Conservation (phyloP, 495 filamentous ascomycete genomes). For the Chaetomium cochliodes region DNA sequence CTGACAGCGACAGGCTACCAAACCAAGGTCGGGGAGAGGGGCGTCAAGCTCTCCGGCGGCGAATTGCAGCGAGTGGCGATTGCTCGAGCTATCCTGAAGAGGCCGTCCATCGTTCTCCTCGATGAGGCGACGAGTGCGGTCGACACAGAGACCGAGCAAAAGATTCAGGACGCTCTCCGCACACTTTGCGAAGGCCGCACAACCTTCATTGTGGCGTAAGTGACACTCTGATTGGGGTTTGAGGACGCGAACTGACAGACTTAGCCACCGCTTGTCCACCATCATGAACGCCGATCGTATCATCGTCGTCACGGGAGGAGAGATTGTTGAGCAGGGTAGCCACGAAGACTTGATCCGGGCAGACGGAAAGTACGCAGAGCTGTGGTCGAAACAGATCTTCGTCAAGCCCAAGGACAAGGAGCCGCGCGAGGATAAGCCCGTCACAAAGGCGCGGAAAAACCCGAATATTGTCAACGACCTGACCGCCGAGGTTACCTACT, state of each 20-base stretch:
- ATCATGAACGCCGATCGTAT: constrained; percentile 69
- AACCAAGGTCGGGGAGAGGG: constrained; percentile 60
- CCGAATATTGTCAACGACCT: constrained; percentile 46
- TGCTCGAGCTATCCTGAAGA: constrained; percentile 60
- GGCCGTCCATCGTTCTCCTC: constrained; percentile 55
- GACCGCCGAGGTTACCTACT: constrained; percentile 33
- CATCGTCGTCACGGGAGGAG: constrained; percentile 62
- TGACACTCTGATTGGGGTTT: constrained; percentile 3
- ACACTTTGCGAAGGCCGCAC: constrained; percentile 56
- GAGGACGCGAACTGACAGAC: neutral
- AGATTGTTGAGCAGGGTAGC: constrained; percentile 62
- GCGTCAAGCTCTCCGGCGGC: constrained; percentile 70
- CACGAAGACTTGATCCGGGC: constrained; percentile 59
- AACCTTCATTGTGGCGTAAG: constrained; percentile 63
- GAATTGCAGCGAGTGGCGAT: constrained; percentile 77
- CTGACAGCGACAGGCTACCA: constrained; percentile 49
- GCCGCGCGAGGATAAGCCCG: constrained; percentile 23
- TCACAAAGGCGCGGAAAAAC: constrained; percentile 33
- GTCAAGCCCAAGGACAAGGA: constrained; percentile 49
- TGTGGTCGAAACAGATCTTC: constrained; percentile 62
- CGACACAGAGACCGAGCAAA: constrained; percentile 66
- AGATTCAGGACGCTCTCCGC: constrained; percentile 67
- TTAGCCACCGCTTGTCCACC: constrained; percentile 63
- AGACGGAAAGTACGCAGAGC: constrained; percentile 59
- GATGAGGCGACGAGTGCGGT: constrained; percentile 60